Evolutionary conservation across 345 rosid species (phyloP), one percentile per base, ranked within the genome.

Genomic region (Populus euphratica): DNA sequence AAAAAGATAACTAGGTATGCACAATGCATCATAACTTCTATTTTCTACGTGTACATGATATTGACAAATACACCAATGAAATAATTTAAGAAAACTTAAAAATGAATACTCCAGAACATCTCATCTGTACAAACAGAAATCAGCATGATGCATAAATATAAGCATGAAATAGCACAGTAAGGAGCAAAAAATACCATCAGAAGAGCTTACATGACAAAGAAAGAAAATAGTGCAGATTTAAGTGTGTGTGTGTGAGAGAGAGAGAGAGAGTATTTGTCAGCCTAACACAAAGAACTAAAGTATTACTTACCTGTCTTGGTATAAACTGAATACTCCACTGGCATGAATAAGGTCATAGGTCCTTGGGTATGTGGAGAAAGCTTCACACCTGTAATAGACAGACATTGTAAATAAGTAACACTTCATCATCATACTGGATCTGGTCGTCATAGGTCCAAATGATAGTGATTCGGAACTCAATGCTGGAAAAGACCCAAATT

Each of bases 321-420:
- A 96, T 70, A 96, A 76, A 81, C 94, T 92, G 87, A 96, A 92
- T 83, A 96, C 83, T 7, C 91, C 90, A 79, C 88, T 81, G 11
- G 99, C 98, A 79, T 96, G 99, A 75, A 96, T 88, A 52, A 96
- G 83, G 79, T 96, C 98, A 65, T 96, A 96, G 49, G 99, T 92
- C 87, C 99, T 96, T 50, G 97, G 99, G 76, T 96, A 96, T n/a
- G 99, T 94, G 27, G 98, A 96, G 91, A 96, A 94, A 69, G 88
- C 97, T 87, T 96, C 98, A 84, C 99, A 94, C 98, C 99, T 96
- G 86, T 73, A 64, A 76, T 43, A 54, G 33, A 52, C 20, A 16
- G 5, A 8, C 43, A 61, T 65, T 29, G 36, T n/a, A 49, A 38
- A 52, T 7, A 41, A 20, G 25, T 6, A 43, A 23, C 36, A 39